phyloP scores from a whole-genome alignment of 495 filamentous ascomycete genomes.

The Tuber aestivum region DNA sequence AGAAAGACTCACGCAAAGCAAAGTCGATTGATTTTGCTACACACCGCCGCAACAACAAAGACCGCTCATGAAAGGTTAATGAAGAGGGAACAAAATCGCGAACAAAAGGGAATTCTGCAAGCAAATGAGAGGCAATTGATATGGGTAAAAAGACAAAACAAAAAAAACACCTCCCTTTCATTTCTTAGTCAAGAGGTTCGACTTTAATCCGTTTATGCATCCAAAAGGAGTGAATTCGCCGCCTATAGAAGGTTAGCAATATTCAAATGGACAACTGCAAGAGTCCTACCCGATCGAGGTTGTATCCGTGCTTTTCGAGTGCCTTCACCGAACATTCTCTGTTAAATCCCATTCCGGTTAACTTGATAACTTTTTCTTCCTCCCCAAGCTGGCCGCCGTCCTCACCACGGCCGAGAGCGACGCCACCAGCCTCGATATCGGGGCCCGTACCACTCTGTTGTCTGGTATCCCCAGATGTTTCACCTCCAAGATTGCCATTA shows the following conservation, averaged over 20 bases:
- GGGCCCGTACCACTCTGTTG: slow-evolving; percentile 16
- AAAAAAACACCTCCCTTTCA: background rate
- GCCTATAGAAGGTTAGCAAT: slow-evolving; percentile 1
- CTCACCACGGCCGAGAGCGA: slow-evolving; percentile 61
- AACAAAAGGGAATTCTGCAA: background rate
- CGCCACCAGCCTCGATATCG: slow-evolving; percentile 18
- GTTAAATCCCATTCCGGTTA: slow-evolving; percentile 87
- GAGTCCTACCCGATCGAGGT: slow-evolving; percentile 72
- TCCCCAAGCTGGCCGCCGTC: slow-evolving; percentile 67
- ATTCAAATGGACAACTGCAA: background rate
- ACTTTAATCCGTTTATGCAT: background rate
- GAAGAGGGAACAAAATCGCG: background rate
- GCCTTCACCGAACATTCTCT: slow-evolving; percentile 72
- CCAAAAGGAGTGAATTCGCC: background rate
- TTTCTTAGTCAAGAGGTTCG: background rate
- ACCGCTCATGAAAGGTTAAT: background rate
- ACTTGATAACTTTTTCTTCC: slow-evolving; percentile 81
- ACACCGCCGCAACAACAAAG: background rate
- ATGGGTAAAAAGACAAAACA: background rate
- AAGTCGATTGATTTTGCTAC: background rate
- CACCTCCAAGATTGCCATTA: slow-evolving; percentile 21
- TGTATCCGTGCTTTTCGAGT: slow-evolving; percentile 91
- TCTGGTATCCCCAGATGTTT: slow-evolving; percentile 32
- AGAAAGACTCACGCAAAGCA: background rate
- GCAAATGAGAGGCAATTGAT: background rate